Conservation (phyloP, 2,329 filamentous ascomycete genomes). For the Neopestalotiopsis rosae region DNA sequence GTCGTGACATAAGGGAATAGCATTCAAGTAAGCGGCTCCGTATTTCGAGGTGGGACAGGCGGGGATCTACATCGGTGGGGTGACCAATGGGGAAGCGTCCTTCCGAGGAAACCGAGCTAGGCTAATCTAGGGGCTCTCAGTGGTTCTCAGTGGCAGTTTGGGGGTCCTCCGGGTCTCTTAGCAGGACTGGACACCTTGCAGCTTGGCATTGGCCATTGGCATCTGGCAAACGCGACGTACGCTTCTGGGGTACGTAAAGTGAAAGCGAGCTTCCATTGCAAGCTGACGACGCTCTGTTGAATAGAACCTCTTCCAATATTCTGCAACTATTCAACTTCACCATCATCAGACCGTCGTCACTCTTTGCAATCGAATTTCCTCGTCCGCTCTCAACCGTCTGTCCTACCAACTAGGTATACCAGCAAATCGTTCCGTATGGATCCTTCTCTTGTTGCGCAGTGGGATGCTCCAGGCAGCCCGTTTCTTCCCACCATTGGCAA, state of each 20-base stretch:
- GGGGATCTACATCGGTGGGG: neutral
- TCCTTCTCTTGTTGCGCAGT: conserved; percentile 85
- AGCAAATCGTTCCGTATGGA: conserved; percentile 60
- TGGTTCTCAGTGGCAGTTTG: neutral
- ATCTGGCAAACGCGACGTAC: neutral
- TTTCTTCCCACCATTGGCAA: conserved; percentile 84
- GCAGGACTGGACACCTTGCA: neutral
- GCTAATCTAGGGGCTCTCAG: neutral
- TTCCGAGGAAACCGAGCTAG: neutral
- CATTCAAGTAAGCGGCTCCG: conserved; percentile 1
- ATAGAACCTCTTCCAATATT: neutral
- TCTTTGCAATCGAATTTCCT: neutral
- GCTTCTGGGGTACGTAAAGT: neutral
- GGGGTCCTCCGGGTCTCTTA: neutral
- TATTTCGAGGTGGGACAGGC: neutral
- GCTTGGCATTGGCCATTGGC: neutral
- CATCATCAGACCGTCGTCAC: neutral
- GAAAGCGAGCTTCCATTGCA: neutral
- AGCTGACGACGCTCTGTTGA: neutral
- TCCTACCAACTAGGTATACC: neutral
- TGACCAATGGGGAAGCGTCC: neutral
- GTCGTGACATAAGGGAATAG: conserved; percentile 11
- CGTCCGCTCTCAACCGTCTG: neutral
- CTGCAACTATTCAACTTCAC: neutral
- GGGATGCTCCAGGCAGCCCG: conserved; percentile 88